Percentiles rank a stretch among this genome's conserved stretches.
Conservation (phyloP, 2,329 filamentous ascomycete genomes). For the Sclerotinia borealis region DNA sequence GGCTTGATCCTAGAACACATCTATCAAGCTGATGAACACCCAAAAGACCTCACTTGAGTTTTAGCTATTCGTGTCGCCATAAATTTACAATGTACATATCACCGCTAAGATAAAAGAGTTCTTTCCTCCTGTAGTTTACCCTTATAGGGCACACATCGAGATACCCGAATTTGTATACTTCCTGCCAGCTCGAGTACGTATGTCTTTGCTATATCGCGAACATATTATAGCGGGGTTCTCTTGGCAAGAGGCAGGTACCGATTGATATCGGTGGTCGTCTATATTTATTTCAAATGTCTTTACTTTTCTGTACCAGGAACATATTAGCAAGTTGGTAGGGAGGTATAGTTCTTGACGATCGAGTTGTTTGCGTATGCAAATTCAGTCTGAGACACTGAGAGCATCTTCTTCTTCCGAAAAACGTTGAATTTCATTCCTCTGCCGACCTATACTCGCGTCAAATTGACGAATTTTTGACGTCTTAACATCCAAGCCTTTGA, state of each 20-base stretch:
- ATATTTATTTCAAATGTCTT: not conserved
- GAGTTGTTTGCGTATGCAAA: not conserved
- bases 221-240: not conserved
- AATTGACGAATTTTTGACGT: not conserved
- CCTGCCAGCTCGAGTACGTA: no score
- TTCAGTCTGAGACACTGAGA: not conserved
- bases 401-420: no score
- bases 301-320: no score
- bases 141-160: no score
- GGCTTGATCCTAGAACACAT: not conserved
- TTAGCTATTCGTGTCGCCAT: no score
- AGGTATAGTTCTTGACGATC: not conserved
- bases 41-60: not conserved
- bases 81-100: no score
- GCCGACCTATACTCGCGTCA: not conserved
- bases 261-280: not conserved
- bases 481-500: not conserved
- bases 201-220: not conserved
- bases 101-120: no score
- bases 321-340: no score
- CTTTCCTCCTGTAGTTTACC: no score
- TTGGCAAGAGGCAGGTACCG: not conserved
- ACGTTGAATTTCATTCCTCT: not conserved
- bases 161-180: no score
- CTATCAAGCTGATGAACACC: not conserved